Conservation (phyloP, 2,329 filamentous ascomycete genomes). For the Metarhizium brunneum region DNA sequence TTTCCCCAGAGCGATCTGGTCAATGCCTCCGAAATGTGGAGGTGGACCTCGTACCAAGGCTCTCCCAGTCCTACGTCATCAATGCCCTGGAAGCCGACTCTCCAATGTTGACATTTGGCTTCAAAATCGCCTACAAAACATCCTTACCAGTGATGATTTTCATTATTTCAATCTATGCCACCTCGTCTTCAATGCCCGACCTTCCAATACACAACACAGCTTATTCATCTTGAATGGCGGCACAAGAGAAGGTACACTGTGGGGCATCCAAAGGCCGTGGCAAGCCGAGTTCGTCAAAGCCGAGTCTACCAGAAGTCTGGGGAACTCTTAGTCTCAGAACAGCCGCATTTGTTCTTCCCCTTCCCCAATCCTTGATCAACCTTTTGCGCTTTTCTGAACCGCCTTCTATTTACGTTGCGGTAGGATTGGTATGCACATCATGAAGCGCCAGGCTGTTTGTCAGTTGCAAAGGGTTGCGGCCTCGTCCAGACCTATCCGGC, state of each 20-base stretch:
- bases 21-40: no score
- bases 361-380: conserved; percentile 2
- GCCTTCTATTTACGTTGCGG: conserved; percentile 5
- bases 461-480: conserved; percentile 20
- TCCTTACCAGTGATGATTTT: no score
- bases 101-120: no score
- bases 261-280: conserved; percentile 19
- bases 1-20: no score
- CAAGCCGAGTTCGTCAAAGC: conserved; percentile 24
- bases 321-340: not conserved
- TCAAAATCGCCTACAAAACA: no score
- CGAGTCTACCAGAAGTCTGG: not conserved
- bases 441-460: conserved; percentile 24
- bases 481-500: conserved; percentile 10
- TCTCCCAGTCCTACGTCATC: not conserved
- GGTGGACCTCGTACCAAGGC: not conserved
- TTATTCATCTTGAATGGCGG: not conserved
- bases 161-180: not conserved
- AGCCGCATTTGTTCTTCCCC: not conserved
- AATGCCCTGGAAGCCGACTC: no score
- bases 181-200: not conserved
- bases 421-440: conserved; percentile 6
- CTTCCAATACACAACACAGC: conserved; percentile 7
- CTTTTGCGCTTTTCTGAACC: conserved; percentile 5
- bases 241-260: not conserved